Base-by-base conservation (phyloP, 257 asterid species). In the Solanum pennellii region DNA sequence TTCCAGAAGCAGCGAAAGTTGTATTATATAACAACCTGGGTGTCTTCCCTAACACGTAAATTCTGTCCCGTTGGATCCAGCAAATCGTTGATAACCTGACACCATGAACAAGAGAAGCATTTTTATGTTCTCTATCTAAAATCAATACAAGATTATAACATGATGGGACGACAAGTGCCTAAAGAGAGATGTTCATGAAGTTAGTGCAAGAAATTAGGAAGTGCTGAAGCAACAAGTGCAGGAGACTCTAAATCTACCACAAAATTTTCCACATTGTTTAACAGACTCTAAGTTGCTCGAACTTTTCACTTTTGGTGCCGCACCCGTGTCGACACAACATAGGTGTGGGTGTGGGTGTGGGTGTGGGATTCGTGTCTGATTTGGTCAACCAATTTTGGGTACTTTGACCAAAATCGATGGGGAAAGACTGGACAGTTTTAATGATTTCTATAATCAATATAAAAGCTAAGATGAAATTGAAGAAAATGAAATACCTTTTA, bases 31-130 rank as follows among this genome's bases (percentile, higher is more conserved):
- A 74, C 88, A 84, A 97, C 99, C 99, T 97, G 99, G 20, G 95
- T 93, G 91, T 97, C 99, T 91, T 97, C 99, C 92, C 99, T 93
- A 87, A 97, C 94, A 59, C 99, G 99, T 92, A 97, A 92, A 92
- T 97, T 95, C 88, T 97, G 99, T 83, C 98, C 99, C 84, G 98
- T 95, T 75, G 99, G 99, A 90, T 97, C 98, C 92, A 97, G 95
- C 93, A 97, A 92, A 91, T 96, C 99, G 89, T 97, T 97, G 65
- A 97, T 94, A 92, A 97, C 98, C 99, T 97, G 94, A 87, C 62
- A 90, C 86, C 45, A 62, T 66, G 76, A 80, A 87, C 47, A 84
- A 35, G 56, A 49, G 83, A 60, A 77, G 25, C 27, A 44, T 49
- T 52, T 39, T 18, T 52, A 82, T 49, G 42, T 47, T 82, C 25